Conservation (phyloP, 495 filamentous ascomycete genomes). For the Trichoderma virens region DNA sequence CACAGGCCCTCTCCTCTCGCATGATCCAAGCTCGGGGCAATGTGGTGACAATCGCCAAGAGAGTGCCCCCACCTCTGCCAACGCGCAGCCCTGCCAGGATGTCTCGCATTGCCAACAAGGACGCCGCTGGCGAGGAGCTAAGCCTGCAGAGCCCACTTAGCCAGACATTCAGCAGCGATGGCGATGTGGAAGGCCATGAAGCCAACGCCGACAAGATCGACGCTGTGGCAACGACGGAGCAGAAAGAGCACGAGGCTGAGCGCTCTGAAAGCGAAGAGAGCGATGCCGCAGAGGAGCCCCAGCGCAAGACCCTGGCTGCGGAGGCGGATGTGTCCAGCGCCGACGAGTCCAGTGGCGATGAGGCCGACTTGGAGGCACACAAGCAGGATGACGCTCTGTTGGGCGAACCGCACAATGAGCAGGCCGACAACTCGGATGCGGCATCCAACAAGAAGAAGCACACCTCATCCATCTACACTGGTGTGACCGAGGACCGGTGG, state of each 20-base stretch:
- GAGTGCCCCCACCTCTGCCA: slow-evolving; percentile 57
- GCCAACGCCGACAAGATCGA: not conserved
- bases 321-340: not conserved
- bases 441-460: not conserved
- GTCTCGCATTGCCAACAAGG: slow-evolving; percentile 31
- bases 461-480: slow-evolving; percentile 7
- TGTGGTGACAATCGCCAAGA: slow-evolving; percentile 65
- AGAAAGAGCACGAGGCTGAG: slow-evolving; percentile 1
- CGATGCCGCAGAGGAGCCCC: not conserved
- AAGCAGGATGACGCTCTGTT: not conserved
- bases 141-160: slow-evolving; percentile 23
- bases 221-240: not conserved
- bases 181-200: not conserved
- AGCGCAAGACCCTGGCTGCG: not conserved
- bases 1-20: slow-evolving; percentile 43
- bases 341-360: not conserved
- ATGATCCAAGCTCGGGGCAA: slow-evolving; percentile 46
- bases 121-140: slow-evolving; percentile 23
- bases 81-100: slow-evolving; percentile 48
- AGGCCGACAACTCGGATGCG: not conserved
- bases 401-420: not conserved
- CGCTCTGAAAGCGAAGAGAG: not conserved
- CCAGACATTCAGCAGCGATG: slow-evolving; percentile 18
- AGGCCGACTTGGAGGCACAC: not conserved
- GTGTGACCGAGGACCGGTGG: slow-evolving; percentile 2